Conservation (phyloP, 108 stramenopile species). For the Craspedostauros australis region DNA sequence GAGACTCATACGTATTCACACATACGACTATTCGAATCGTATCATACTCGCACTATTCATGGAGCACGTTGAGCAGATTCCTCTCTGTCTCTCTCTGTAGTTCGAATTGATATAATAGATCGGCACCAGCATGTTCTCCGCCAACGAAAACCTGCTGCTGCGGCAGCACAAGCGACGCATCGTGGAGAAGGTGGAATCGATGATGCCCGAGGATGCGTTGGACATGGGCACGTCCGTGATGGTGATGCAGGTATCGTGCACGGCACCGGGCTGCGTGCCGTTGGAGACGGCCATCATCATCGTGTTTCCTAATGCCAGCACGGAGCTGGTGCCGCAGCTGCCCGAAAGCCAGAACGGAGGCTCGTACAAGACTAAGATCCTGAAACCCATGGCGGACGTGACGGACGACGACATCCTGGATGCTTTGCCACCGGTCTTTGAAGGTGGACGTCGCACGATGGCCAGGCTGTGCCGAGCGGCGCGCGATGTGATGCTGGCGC, state of each 20-base stretch:
- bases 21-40: too few relatives aligned
- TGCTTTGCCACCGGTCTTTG: slow-evolving; percentile 69
- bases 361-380: slow-evolving; percentile 75
- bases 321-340: slow-evolving; percentile 20
- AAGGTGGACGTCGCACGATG: slow-evolving; percentile 63
- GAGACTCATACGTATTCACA: too few relatives aligned
- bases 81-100: too few relatives aligned
- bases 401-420: slow-evolving; percentile 77
- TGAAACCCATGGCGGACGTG: slow-evolving; percentile 80
- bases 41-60: too few relatives aligned
- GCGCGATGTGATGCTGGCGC: slow-evolving; percentile 73
- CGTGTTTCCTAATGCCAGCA: slow-evolving; percentile 58
- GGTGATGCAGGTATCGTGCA: slow-evolving; percentile 86
- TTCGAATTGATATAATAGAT: too few relatives aligned
- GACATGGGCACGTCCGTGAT: slow-evolving; percentile 76
- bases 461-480: slow-evolving; percentile 52
- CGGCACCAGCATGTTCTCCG: slow-evolving; percentile 66
- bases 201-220: slow-evolving; percentile 67
- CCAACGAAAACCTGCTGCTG: slow-evolving; percentile 81
- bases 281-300: slow-evolving; percentile 80
- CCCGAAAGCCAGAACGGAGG: slow-evolving; percentile 39
- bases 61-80: too few relatives aligned
- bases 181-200: slow-evolving; percentile 61
- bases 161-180: slow-evolving; percentile 81
- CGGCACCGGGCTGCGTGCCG: slow-evolving; percentile 80